These are phyloP conservation scores for Sporothrix luriei DNA, from an alignment of 2,329 filamentous ascomycete genomes.

Conservation along the genomic window DNA sequence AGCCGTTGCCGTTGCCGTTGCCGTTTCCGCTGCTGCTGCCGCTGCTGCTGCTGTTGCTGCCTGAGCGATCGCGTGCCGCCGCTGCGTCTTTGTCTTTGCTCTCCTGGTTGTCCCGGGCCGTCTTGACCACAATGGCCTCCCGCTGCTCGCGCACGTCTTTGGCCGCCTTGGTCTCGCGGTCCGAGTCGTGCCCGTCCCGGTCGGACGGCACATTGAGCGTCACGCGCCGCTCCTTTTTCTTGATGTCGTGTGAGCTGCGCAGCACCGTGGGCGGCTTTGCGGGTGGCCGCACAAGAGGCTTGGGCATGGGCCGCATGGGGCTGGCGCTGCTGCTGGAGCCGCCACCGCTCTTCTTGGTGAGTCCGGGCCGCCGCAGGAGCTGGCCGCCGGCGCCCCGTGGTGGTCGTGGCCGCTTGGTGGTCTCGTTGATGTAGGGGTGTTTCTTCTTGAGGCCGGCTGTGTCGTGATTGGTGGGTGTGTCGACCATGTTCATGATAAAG, in stretches of 20 bases:
- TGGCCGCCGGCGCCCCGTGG: slow-evolving; percentile 17
- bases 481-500: slow-evolving; percentile 83
- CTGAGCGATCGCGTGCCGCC: not conserved
- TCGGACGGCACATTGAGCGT: slow-evolving; percentile 1
- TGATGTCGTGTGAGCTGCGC: slow-evolving; percentile 34
- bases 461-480: slow-evolving; percentile 66
- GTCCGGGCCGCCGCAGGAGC: slow-evolving; percentile 10
- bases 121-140: slow-evolving; percentile 31
- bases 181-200: slow-evolving; percentile 15
- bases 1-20: not conserved
- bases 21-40: slow-evolving; percentile 7
- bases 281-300: slow-evolving; percentile 29
- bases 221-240: slow-evolving; percentile 26
- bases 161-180: slow-evolving; percentile 33
- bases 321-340: not conserved
- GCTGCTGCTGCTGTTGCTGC: not conserved
- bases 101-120: slow-evolving; percentile 31
- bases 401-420: slow-evolving; percentile 33
- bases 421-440: slow-evolving; percentile 63
- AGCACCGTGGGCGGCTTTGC: slow-evolving; percentile 30
- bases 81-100: not conserved
- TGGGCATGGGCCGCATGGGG: slow-evolving; percentile 35
- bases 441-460: slow-evolving; percentile 64
- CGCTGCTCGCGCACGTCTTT: slow-evolving; percentile 32
- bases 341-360: slow-evolving; percentile 33